phyloP scores from a whole-genome alignment of 495 filamentous ascomycete species.

The Lepidopterella palustris region DNA sequence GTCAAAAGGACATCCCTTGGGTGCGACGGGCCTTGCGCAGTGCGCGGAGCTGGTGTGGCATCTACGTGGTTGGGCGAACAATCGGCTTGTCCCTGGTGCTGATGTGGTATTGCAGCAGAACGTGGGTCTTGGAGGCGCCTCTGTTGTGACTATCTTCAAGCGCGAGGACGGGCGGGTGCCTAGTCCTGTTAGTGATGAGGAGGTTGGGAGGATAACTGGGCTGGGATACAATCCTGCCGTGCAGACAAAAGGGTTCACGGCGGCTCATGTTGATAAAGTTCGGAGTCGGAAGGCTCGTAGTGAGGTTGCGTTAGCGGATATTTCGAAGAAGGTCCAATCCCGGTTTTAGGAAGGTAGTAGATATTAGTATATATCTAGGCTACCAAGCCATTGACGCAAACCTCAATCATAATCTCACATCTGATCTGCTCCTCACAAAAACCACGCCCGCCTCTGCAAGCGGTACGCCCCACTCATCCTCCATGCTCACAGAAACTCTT shows the following conservation, averaged over 20 bases:
- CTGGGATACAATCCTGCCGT: slow-evolving; percentile 92
- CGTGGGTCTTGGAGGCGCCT: slow-evolving; percentile 84
- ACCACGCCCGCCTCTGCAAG: not conserved
- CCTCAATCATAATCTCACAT: no score
- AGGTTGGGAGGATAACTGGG: slow-evolving; percentile 56
- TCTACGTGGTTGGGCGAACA: slow-evolving; percentile 91
- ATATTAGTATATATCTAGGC: no score
- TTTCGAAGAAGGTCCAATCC: slow-evolving; percentile 60
- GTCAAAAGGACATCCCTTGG: slow-evolving; percentile 91
- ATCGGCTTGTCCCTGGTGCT: slow-evolving; percentile 64
- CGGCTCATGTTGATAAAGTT: slow-evolving; percentile 62
- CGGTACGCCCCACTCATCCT: not conserved
- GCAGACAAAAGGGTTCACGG: slow-evolving; percentile 77
- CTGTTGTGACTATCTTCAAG: slow-evolving; percentile 83
- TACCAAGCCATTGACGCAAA: no score
- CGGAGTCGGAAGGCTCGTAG: slow-evolving; percentile 61
- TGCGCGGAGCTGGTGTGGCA: slow-evolving; percentile 97
- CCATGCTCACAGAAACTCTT: not conserved
- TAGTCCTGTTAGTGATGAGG: slow-evolving; percentile 47
- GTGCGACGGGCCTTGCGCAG: slow-evolving; percentile 88
- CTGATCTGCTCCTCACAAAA: not conserved
- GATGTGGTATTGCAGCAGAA: slow-evolving; percentile 84
- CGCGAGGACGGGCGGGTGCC: slow-evolving; percentile 70
- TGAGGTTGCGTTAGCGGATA: slow-evolving; percentile 70
- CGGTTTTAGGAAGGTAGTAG: slow-evolving; percentile 40